Conservation (phyloP, 257 asterid genomes). For the Capsicum chinense region DNA sequence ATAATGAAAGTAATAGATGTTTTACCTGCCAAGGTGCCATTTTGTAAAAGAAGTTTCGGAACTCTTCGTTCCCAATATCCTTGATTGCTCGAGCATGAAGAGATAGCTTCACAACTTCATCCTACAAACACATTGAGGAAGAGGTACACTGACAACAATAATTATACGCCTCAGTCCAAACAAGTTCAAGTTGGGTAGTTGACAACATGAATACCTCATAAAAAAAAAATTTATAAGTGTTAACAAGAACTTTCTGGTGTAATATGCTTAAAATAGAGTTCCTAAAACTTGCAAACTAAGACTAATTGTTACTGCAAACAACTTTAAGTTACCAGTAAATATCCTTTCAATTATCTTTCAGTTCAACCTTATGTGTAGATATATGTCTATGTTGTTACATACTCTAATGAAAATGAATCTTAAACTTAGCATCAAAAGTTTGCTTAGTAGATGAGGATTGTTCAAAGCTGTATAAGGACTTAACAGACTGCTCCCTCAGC, state of each 20-base stretch:
- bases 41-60: slow-evolving; percentile 82
- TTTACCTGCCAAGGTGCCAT: slow-evolving; percentile 98
- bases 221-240: background rate
- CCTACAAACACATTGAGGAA: slow-evolving; percentile 48
- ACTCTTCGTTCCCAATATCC: slow-evolving; percentile 93
- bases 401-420: background rate
- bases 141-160: background rate
- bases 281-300: background rate
- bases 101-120: slow-evolving; percentile 93
- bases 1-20: background rate
- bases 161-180: background rate
- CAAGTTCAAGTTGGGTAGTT: background rate
- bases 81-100: slow-evolving; percentile 97
- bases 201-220: background rate
- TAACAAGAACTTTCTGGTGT: slow-evolving; percentile 1
- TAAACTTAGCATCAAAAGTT: background rate
- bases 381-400: background rate
- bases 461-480: background rate
- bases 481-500: background rate
- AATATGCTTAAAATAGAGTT: background rate
- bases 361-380: background rate
- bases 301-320: slow-evolving; percentile 12
- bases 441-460: background rate
- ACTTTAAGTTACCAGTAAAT: background rate
- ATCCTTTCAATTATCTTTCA: background rate